Evolutionary conservation across 805 yeast genomes (phyloP).

Genomic region (Candida nitratophila): DNA sequence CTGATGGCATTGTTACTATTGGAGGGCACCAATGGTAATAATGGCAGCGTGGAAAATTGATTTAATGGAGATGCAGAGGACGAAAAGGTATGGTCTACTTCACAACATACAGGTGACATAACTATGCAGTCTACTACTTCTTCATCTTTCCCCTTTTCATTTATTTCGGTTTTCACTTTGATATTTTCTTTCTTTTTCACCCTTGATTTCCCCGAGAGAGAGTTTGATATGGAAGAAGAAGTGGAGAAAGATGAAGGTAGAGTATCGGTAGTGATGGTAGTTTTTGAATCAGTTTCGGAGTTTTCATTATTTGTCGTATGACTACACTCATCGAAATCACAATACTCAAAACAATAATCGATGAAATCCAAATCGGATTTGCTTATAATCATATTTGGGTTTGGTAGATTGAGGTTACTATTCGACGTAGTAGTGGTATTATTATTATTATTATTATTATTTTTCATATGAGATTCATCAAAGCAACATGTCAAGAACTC

Average conservation of each 20-base stretch:
- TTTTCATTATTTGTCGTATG: background rate
- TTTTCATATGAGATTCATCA: slow-evolving; percentile 15
- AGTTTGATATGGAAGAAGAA: no score
- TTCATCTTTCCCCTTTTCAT: background rate
- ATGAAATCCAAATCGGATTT: slow-evolving; percentile 3
- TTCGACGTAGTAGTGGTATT: background rate
- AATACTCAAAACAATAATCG: slow-evolving; percentile 20
- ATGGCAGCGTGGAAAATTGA: background rate
- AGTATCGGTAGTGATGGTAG: background rate
- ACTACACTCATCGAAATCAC: slow-evolving; percentile 15
- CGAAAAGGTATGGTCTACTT: background rate
- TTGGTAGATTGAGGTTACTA: slow-evolving; percentile 1
- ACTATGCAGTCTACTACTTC: slow-evolving; percentile 1
- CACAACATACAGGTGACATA: slow-evolving; percentile 3
- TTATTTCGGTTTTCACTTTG: background rate
- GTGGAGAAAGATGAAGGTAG: no score
- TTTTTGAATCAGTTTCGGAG: background rate
- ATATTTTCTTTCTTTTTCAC: no score
- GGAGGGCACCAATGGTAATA: background rate
- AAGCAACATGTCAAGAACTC: slow-evolving; percentile 17
- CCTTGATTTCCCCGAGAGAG: no score
- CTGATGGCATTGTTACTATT: background rate
- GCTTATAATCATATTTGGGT: background rate
- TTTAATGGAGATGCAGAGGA: background rate
- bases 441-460: background rate